These are phyloP conservation scores for Sugiyamaella paludigena DNA, from an alignment of 1,139 yeast species.

Conservation along the genomic window DNA sequence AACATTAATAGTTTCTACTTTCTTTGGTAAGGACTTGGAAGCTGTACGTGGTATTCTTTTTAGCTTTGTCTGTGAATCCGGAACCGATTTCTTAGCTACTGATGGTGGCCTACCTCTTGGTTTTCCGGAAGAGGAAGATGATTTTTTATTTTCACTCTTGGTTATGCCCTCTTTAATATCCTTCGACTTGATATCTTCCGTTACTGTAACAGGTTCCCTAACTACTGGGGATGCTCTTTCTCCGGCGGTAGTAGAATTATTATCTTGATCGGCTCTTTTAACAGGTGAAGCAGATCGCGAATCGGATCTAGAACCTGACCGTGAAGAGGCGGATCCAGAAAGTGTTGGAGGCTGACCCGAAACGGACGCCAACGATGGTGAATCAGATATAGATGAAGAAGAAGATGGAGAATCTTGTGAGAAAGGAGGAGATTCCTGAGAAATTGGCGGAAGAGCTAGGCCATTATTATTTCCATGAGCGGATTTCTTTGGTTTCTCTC, in stretches of 20 bases:
- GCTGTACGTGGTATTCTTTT: constrained; percentile 5
- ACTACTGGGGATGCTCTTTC: no score
- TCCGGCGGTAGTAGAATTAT: no score
- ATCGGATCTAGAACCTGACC: constrained; percentile 5
- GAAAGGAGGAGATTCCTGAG: background rate
- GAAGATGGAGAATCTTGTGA: constrained; percentile 10
- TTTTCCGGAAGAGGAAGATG: background rate
- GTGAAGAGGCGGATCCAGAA: background rate
- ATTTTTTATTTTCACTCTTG: no score
- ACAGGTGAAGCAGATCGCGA: constrained; percentile 9
- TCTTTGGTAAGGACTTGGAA: constrained; percentile 15
- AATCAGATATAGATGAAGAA: constrained; percentile 2
- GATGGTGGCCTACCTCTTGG: background rate
- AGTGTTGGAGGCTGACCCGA: no score
- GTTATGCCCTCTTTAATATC: no score
- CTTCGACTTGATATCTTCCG: no score
- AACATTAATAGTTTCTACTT: constrained; percentile 4
- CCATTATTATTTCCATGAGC: background rate
- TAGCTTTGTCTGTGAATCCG: constrained; percentile 3
- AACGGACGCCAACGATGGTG: background rate
- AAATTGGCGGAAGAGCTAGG: constrained; percentile 2
- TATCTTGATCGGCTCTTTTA: background rate
- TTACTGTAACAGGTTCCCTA: no score
- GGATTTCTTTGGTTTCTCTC: constrained; percentile 26
- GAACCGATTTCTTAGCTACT: constrained; percentile 9